phyloP scores from a whole-genome alignment of 805 yeast species.

The Saturnispora mendoncae region DNA sequence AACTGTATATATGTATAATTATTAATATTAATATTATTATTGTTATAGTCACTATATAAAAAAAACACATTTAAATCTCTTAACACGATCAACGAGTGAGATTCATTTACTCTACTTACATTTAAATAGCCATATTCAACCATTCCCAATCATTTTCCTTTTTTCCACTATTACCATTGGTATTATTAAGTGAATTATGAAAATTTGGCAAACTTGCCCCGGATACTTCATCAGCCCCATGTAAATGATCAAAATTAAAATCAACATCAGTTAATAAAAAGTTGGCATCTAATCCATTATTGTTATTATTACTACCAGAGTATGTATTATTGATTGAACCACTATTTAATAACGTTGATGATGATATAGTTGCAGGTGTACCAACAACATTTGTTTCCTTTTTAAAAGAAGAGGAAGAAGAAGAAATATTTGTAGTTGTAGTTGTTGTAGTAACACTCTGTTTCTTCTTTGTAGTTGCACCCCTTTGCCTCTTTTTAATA shows the following conservation, averaged over 20 bases:
- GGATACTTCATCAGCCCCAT: background rate
- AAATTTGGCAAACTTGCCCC: constrained; percentile 2
- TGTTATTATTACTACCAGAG: background rate
- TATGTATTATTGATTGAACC: background rate
- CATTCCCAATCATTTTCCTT: constrained; percentile 8
- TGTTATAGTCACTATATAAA: background rate
- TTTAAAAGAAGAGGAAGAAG: constrained; percentile 28
- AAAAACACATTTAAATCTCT: too few relatives aligned
- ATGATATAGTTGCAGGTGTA: too few relatives aligned
- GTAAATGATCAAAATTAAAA: constrained; percentile 4
- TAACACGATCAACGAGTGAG: constrained; percentile 7
- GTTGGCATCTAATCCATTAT: constrained; percentile 4
- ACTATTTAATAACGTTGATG: too few relatives aligned
- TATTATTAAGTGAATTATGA: background rate
- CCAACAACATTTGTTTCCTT: background rate
- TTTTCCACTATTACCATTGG: background rate
- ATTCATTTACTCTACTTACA: too few relatives aligned
- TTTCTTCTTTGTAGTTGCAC: constrained; percentile 24
- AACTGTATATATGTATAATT: background rate
- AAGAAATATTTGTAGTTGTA: constrained; percentile 40
- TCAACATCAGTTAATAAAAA: constrained; percentile 4
- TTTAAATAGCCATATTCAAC: constrained; percentile 7
- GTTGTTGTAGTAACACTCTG: constrained; percentile 25
- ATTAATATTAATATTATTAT: too few relatives aligned
- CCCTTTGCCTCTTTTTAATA: constrained; percentile 81